phyloP scores from a whole-genome alignment of 495 filamentous ascomycete species.

The Immersiella caudata region DNA sequence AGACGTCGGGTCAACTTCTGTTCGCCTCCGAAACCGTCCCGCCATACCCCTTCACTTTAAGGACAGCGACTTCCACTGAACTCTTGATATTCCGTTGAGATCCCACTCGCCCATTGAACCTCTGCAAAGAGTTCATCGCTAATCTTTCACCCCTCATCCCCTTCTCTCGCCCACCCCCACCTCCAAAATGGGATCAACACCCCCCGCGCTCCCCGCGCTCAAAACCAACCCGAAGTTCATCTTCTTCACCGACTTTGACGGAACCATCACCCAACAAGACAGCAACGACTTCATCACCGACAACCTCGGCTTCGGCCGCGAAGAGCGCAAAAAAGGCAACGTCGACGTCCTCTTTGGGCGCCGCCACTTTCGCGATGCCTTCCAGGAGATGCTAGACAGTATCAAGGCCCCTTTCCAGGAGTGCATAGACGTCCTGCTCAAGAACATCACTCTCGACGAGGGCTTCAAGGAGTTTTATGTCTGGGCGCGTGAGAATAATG shows the following conservation, averaged over 20 bases:
- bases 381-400: constrained; percentile 85
- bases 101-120: not conserved
- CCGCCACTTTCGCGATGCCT: constrained; percentile 77
- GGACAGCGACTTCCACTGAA: not conserved
- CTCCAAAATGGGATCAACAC: constrained; percentile 34
- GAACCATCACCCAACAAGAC: constrained; percentile 88
- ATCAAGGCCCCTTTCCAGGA: constrained; percentile 75
- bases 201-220: constrained; percentile 53
- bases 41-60: not conserved
- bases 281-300: constrained; percentile 96
- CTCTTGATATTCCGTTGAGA: not conserved
- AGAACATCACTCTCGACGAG: constrained; percentile 87
- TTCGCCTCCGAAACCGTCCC: not conserved
- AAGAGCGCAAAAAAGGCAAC: constrained; percentile 67
- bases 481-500: constrained; percentile 77
- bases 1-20: not conserved
- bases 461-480: constrained; percentile 82
- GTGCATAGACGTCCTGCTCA: constrained; percentile 72
- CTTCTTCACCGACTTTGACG: constrained; percentile 98
- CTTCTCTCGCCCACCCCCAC: not conserved
- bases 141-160: not conserved
- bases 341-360: constrained; percentile 68
- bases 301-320: constrained; percentile 79
- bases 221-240: constrained; percentile 77
- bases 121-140: not conserved